These are phyloP conservation scores for Penicillium hordei DNA, from an alignment of 2,329 filamentous ascomycete species.

Conservation along the genomic window DNA sequence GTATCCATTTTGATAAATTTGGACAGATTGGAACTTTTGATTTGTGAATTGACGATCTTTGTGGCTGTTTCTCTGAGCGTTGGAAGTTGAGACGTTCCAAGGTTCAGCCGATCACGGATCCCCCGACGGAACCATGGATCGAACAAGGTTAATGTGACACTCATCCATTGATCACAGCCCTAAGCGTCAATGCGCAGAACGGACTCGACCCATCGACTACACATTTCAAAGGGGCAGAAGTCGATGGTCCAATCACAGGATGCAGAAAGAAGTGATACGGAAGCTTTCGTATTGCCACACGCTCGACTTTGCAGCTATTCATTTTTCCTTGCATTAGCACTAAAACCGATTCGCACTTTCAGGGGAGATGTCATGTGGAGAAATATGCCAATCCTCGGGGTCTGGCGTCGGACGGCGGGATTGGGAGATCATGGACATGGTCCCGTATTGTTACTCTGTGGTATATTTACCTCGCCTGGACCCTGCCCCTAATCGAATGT, in stretches of 20 bases:
- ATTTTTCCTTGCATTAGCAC: conserved; percentile 26
- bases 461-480: conserved; percentile 10
- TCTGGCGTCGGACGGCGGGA: conserved; percentile 1
- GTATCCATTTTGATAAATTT: background rate
- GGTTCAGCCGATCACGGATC: conserved; percentile 3
- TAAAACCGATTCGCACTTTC: conserved; percentile 5
- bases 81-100: conserved; percentile 5
- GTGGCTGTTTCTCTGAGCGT: background rate
- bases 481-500: conserved; percentile 1
- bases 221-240: conserved; percentile 5
- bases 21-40: background rate
- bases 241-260: conserved; percentile 14
- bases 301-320: conserved; percentile 17
- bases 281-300: conserved; percentile 23
- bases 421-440: conserved; percentile 2
- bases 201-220: conserved; percentile 8
- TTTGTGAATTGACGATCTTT: background rate
- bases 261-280: conserved; percentile 16
- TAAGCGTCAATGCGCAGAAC: conserved; percentile 15
- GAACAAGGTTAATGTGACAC: conserved; percentile 6
- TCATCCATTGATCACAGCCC: conserved; percentile 6
- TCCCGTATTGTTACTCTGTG: background rate
- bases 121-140: conserved; percentile 2
- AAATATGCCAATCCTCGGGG: conserved; percentile 6
- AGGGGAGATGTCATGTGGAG: conserved; percentile 13